Conservation (phyloP, 2,329 filamentous ascomycete species). For the Claviceps sp. region DNA sequence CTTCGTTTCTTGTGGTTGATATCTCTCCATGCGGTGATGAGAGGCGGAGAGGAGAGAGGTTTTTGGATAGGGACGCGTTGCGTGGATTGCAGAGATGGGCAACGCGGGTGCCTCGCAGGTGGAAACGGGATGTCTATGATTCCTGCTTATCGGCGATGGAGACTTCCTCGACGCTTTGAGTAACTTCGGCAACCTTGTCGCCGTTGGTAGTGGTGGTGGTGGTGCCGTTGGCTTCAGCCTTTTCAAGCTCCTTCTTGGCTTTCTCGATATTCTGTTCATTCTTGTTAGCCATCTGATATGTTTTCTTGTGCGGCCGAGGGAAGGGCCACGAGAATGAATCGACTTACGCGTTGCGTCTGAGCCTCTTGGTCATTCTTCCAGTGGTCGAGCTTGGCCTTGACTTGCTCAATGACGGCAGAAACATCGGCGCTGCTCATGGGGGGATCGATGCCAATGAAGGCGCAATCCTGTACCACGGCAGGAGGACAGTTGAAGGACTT, state of each 20-base stretch:
- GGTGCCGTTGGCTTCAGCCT: conserved; percentile 31
- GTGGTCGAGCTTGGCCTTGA: conserved; percentile 78
- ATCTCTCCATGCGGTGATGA: too few species aligned
- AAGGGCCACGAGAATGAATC: neutral
- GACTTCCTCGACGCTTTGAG: conserved; percentile 36
- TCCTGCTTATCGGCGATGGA: conserved; percentile 40
- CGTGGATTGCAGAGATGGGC: neutral
- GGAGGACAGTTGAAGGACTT: conserved; percentile 71
- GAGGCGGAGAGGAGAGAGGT: neutral
- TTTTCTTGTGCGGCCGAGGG: neutral
- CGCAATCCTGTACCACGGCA: conserved; percentile 82
- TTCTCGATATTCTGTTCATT: conserved; percentile 78
- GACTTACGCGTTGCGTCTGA: conserved; percentile 77
- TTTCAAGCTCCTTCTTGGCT: conserved; percentile 89
- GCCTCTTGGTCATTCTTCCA: conserved; percentile 86
- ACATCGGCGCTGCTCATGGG: conserved; percentile 80
- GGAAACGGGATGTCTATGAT: conserved; percentile 18
- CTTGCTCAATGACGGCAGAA: conserved; percentile 66
- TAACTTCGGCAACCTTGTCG: conserved; percentile 41
- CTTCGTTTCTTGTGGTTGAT: too few species aligned
- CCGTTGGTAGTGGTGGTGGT: conserved; percentile 31
- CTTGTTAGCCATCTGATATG: neutral
- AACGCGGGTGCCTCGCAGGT: neutral
- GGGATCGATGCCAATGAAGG: conserved; percentile 71
- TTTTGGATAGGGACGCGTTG: too few species aligned